phyloP scores from a whole-genome alignment of 2,329 filamentous ascomycete genomes.

The Myriosclerotinia scirpicola region DNA sequence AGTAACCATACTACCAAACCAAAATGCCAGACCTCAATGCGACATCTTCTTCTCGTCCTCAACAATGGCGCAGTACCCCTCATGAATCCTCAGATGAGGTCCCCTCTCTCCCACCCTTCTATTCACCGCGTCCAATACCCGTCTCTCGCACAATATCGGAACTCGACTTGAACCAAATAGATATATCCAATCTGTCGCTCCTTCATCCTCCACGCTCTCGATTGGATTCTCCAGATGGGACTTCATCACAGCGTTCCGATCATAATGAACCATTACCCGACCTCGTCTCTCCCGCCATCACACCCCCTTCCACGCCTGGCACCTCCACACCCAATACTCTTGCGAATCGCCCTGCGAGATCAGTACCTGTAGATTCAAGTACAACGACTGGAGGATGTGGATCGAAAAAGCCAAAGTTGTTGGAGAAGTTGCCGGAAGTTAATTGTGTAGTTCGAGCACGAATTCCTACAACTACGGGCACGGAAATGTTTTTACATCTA shows the following conservation, averaged over 20 bases:
- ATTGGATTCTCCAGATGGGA: conserved; percentile 23
- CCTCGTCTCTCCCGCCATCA: conserved; percentile 84
- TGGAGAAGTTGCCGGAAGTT: conserved; percentile 78
- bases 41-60: conserved; percentile 18
- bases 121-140: conserved; percentile 41
- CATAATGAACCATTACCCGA: conserved; percentile 34
- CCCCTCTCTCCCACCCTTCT: conserved; percentile 40
- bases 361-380: conserved; percentile 58
- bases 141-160: conserved; percentile 41
- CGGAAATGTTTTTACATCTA: conserved; percentile 95
- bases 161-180: conserved; percentile 37
- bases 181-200: conserved; percentile 25
- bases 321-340: conserved; percentile 51
- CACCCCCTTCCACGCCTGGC: conserved; percentile 66
- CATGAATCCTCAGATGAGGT: conserved; percentile 33
- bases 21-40: conserved; percentile 29
- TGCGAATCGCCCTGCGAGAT: conserved; percentile 38
- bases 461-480: conserved; percentile 87
- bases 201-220: conserved; percentile 22
- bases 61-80: conserved; percentile 26
- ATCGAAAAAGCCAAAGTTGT: conserved; percentile 66
- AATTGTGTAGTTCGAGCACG: conserved; percentile 91
- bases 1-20: neutral
- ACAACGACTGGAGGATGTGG: conserved; percentile 57
- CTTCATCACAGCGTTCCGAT: conserved; percentile 12